phyloP scores from a whole-genome alignment of 805 yeast genomes.

The Myxozyma vanderwaltii region DNA sequence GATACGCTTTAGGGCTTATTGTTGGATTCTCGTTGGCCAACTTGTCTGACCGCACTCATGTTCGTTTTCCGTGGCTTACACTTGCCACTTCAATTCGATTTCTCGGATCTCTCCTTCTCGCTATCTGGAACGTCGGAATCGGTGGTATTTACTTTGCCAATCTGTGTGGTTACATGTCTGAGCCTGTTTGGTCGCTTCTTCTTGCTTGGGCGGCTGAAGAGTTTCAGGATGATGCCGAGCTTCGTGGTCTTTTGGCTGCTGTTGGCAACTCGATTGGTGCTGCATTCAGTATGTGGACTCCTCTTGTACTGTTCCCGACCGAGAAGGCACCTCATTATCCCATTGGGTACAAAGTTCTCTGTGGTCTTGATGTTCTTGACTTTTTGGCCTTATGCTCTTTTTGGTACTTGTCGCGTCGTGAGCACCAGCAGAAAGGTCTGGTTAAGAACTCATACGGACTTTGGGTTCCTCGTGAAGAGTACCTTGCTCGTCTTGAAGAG shows the following conservation, averaged over 20 bases:
- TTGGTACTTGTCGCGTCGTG: constrained; percentile 18
- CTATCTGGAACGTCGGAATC: constrained; percentile 25
- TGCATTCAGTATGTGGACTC: constrained; percentile 33
- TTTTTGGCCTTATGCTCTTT: constrained; percentile 19
- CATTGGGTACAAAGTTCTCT: constrained; percentile 17
- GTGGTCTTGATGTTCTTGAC: constrained; percentile 19
- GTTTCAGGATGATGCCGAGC: constrained; percentile 31
- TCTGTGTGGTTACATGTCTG: constrained; percentile 20
- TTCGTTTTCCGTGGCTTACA: constrained; percentile 39
- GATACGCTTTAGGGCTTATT: constrained; percentile 41
- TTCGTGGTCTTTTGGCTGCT: constrained; percentile 26
- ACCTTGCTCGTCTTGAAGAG: constrained; percentile 14
- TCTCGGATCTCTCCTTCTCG: constrained; percentile 16
- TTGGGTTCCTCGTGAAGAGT: constrained; percentile 25
- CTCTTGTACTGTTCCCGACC: constrained; percentile 26
- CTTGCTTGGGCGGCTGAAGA: constrained; percentile 31
- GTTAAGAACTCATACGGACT: constrained; percentile 22
- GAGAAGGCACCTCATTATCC: constrained; percentile 26
- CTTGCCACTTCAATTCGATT: constrained; percentile 20
- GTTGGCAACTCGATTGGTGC: constrained; percentile 29
- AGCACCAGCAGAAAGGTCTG: constrained; percentile 6
- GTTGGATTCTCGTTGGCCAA: constrained; percentile 39
- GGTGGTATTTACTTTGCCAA: constrained; percentile 30
- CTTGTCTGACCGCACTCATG: constrained; percentile 40
- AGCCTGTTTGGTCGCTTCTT: constrained; percentile 29